These are phyloP conservation scores for Corrigiola litoralis DNA, from an alignment of 179 eudicot species.

Conservation along the genomic window DNA sequence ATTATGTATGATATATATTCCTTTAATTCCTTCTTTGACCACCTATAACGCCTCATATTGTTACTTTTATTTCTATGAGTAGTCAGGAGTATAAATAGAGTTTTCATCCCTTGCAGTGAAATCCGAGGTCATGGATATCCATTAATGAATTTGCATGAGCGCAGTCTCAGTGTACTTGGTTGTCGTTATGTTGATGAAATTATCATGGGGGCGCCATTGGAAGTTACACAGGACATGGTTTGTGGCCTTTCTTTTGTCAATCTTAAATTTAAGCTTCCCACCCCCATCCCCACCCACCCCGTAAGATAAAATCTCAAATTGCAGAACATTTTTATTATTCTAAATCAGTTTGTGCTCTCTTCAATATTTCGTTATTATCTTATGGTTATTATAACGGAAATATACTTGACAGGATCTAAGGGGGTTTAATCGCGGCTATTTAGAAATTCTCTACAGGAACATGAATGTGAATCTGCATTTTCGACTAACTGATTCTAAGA, in stretches of 20 bases:
- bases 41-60: too few species aligned
- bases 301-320: too few species aligned
- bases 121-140: constrained; percentile 69
- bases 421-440: too few species aligned
- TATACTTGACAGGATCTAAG: background rate
- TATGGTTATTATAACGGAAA: background rate
- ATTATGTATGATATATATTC: background rate
- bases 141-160: constrained; percentile 88
- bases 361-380: too few species aligned
- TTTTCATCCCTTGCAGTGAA: constrained; percentile 47
- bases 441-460: background rate
- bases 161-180: constrained; percentile 85
- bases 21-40: background rate
- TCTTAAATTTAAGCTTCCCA: background rate
- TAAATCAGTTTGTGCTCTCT: too few species aligned
- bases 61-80: background rate
- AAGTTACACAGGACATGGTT: constrained; percentile 80
- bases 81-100: constrained; percentile 4
- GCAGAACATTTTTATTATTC: too few species aligned
- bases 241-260: constrained; percentile 12
- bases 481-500: too few species aligned
- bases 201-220: constrained; percentile 93
- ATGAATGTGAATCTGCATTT: background rate
- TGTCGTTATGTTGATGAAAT: constrained; percentile 95
- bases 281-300: too few species aligned